A percentile compares a stretch with the other conserved stretches of the same genome.
Conservation (phyloP, 805 yeast species). For the Cyberlindnera amylophila region DNA sequence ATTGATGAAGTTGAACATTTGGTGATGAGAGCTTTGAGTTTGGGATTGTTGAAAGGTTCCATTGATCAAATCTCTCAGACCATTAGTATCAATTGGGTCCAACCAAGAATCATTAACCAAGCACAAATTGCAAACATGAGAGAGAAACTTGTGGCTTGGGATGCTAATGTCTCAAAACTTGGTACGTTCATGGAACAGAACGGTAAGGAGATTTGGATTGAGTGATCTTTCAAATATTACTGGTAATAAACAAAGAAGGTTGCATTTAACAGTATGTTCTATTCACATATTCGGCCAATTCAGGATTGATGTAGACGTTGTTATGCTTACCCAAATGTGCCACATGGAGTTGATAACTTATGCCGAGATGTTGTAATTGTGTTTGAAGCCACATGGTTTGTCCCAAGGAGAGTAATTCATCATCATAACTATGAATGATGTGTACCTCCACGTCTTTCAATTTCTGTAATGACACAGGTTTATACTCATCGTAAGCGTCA, state of each 20-base stretch:
- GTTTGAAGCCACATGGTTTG: constrained; percentile 44
- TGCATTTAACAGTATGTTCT: constrained; percentile 13
- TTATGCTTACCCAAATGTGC: constrained; percentile 60
- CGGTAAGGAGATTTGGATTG: constrained; percentile 66
- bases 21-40: constrained; percentile 84
- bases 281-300: constrained; percentile 34
- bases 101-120: constrained; percentile 86
- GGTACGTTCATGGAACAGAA: constrained; percentile 55
- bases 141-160: constrained; percentile 74
- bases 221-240: constrained; percentile 10
- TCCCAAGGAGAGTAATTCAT: constrained; percentile 55
- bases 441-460: constrained; percentile 24
- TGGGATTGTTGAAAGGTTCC: constrained; percentile 80
- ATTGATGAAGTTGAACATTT: constrained; percentile 77
- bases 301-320: constrained; percentile 48
- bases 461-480: constrained; percentile 1
- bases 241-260: too few relatives aligned
- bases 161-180: constrained; percentile 62
- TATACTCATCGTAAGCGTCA: constrained; percentile 47
- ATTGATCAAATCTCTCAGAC: constrained; percentile 83
- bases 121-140: constrained; percentile 78
- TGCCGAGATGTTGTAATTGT: constrained; percentile 29
- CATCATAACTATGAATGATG: constrained; percentile 58
- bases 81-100: constrained; percentile 88
- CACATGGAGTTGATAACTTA: constrained; percentile 22